Base-by-base conservation (phyloP, 2,329 filamentous ascomycete genomes). In the Coleophoma crateriformis region DNA sequence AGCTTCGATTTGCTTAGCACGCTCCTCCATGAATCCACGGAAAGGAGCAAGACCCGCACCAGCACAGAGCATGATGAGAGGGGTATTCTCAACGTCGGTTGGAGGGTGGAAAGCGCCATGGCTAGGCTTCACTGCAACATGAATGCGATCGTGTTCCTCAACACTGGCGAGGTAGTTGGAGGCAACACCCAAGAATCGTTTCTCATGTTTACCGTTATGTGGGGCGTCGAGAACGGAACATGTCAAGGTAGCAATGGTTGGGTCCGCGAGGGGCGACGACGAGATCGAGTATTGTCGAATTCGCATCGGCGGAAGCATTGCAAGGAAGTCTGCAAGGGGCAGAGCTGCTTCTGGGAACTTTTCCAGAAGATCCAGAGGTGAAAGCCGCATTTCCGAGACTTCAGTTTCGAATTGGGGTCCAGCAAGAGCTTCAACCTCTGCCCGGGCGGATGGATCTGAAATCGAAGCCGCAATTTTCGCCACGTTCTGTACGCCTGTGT, bases 211-310 rank as follows among this genome's bases (percentile, higher is more conserved):
- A 2, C 75, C 72, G 11, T 75, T 68, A 0, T 82, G 76, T 0
- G 78, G 76, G 2, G 71, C 71, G 44, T 84, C 75, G 46, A 88
- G 74, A 1, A 90, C 76, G 3, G 77, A 76, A 68, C 86, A 90
- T 3, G 85, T 90, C 22, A 91, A 74, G 0, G 84, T 83, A 46
- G 78, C 77, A 50, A 73, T 72, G 11, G 68, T 70, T 0, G 78
- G 72, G 53, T 84, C 75, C 54, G 71, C 72, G 0, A 88, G 72
- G 0, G 87, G 85, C 0, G 86, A 88, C 0, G 86, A 90, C 0
- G 87, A 90, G 61, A 91, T 89, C 33, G 83, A 88, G 71, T 90
- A 90, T 64, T 88, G 84, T n/a, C 87, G 78, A 37, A 88, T 76
- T 27, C 87, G 82, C 82, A 94, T 88, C 0, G 87, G 84, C 2